Evolutionary conservation across 306 rosid species (phyloP), one percentile per base, ranked within the genome.

Genomic region (Corylus americana): DNA sequence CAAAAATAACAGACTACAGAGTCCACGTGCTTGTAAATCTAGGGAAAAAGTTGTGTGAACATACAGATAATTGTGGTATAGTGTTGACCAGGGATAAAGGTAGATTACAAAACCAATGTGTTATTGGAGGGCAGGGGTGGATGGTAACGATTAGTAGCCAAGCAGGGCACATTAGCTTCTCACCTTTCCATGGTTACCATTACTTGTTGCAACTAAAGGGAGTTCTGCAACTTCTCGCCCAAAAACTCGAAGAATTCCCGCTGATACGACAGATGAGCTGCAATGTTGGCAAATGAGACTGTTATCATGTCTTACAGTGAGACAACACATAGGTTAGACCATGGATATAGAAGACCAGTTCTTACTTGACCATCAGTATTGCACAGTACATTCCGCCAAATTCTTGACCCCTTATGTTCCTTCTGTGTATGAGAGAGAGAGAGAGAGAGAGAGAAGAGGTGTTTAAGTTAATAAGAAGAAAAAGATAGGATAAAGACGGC

Each of bases 341-440:
- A 50, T 71, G 55, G 74, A 77, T 25, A 62, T 16, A 70, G 70
- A 53, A 83, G 77, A 74, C 64, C 72, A 55, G 55, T 64, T 77
- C 97, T 87, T 91, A 92, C 98, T 94, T 94, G 91, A 94, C 90
- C 82, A 90, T 77, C 72, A 94, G 83, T 76, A 94, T 83, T 78
- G 97, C 98, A 89, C 97, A 91, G 83, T 89, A 90, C 93, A 94
- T 88, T 76, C 96, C 93, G 69, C 98, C 92, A 84, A 88, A 94
- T 86, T 94, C 97, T 84, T 92, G 98, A 78, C 89, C 88, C 86
- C 92, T 91, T 78, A 94, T 86, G 59, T 81, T 89, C 91, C 97
- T 86, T 75, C 98, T 92, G 93, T 11, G 80, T 64, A 73, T 42
- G 22, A 55, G 67, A 76, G 79, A 72, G 83, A 68, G 79, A 77